Percentiles rank a stretch among this genome's conserved stretches.
phyloP scores from a whole-genome alignment of 164 flowering plant species.

The Magnolia sinica region DNA sequence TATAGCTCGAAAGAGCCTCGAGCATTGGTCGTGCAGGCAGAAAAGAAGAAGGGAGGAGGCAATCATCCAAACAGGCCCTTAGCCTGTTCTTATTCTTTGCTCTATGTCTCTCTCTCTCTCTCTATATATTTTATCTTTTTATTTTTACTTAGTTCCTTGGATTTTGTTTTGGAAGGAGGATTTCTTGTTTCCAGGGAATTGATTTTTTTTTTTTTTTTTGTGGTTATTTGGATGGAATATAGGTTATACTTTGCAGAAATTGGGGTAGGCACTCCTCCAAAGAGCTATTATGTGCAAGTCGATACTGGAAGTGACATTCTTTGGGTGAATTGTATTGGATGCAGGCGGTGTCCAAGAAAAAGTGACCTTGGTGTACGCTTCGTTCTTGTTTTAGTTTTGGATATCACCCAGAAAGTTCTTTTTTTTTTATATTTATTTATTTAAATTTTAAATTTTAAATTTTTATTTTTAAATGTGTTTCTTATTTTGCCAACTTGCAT shows the following conservation, averaged over 20 bases:
- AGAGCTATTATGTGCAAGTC: slow-evolving; percentile 77
- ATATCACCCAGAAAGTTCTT: background rate
- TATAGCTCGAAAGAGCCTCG: no score
- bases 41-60: no score
- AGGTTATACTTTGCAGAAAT: slow-evolving; percentile 88
- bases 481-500: background rate
- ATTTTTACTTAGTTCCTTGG: background rate
- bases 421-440: background rate
- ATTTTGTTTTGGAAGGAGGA: background rate
- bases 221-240: slow-evolving; percentile 2
- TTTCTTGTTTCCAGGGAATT: background rate
- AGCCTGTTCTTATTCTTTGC: background rate
- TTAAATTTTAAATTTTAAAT: background rate
- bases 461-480: background rate
- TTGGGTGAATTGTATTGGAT: slow-evolving; percentile 90
- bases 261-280: slow-evolving; percentile 79
- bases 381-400: background rate
- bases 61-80: no score
- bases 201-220: background rate
- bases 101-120: background rate
- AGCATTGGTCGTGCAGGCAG: no score
- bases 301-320: slow-evolving; percentile 90
- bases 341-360: slow-evolving; percentile 71
- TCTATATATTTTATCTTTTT: background rate
- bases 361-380: slow-evolving; percentile 69